Evolutionary conservation across 345 rosid genomes (phyloP).

Genomic region (Boechera divaricarpa): DNA sequence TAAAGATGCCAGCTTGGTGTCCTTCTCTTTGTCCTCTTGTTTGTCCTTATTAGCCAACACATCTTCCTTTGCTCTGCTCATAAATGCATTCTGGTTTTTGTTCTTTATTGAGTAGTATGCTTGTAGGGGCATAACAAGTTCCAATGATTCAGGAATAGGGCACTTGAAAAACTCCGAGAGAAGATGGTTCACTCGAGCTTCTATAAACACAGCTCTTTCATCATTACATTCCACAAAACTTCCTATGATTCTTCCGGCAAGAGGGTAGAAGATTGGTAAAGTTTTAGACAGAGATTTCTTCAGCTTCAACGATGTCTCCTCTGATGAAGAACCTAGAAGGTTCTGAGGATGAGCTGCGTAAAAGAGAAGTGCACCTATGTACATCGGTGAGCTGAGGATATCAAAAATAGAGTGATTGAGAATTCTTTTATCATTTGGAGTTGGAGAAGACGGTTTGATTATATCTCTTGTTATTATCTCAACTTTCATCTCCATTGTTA

Average conservation of each 20-base stretch:
- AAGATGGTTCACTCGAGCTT: conserved; percentile 42
- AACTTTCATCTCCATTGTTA: conserved; percentile 37
- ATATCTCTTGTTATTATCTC: conserved; percentile 47
- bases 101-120: no score
- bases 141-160: conserved; percentile 37
- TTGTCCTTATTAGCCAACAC: no score
- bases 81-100: no score
- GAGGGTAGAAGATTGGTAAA: conserved; percentile 53
- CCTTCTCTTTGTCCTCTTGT: no score
- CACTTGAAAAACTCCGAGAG: conserved; percentile 43
- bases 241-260: conserved; percentile 43
- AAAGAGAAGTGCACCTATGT: conserved; percentile 24
- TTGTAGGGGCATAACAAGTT: background rate
- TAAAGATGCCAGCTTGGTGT: no score
- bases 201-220: conserved; percentile 48
- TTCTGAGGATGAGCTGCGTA: conserved; percentile 32
- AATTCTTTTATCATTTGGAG: conserved; percentile 35
- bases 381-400: conserved; percentile 13
- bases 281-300: conserved; percentile 55
- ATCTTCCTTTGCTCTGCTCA: no score
- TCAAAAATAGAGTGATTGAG: conserved; percentile 45
- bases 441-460: conserved; percentile 47
- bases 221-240: conserved; percentile 45
- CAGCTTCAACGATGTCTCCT: conserved; percentile 34
- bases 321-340: conserved; percentile 29